Evolutionary conservation across 257 asterid species (phyloP).

Genomic region (Sherardia arvensis): DNA sequence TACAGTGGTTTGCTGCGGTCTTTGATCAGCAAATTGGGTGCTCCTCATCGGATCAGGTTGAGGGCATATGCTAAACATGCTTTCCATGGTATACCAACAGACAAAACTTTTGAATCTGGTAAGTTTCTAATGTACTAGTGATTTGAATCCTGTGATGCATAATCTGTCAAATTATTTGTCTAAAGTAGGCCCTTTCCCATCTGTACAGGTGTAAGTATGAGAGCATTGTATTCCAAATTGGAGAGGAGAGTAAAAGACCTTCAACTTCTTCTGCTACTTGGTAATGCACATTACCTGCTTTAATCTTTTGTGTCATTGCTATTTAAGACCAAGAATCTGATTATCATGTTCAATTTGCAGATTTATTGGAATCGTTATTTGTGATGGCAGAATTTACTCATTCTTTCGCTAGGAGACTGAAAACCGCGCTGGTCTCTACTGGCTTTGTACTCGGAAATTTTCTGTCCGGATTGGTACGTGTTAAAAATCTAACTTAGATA

Average conservation of each 20-base stretch:
- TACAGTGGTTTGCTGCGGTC: conserved; percentile 78
- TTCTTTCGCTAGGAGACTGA: conserved; percentile 6
- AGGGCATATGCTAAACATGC: conserved; percentile 74
- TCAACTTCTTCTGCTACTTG: conserved; percentile 45
- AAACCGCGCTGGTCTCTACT: conserved; percentile 10
- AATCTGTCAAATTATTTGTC: neutral
- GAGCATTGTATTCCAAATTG: conserved; percentile 23
- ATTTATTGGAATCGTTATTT: conserved; percentile 17
- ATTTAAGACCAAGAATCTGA: neutral
- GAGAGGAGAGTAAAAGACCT: conserved; percentile 40
- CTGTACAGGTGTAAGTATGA: conserved; percentile 34
- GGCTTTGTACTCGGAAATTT: conserved; percentile 9
- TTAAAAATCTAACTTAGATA: neutral
- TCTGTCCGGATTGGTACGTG: neutral
- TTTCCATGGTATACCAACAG: conserved; percentile 43
- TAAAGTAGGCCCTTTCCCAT: neutral
- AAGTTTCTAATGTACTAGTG: conserved; percentile 11
- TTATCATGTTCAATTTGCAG: conserved; percentile 8
- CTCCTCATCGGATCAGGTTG: conserved; percentile 59
- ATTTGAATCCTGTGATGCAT: neutral
- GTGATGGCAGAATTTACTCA: conserved; percentile 12
- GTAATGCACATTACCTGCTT: conserved; percentile 26
- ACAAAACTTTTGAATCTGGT: conserved; percentile 46
- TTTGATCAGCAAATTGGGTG: conserved; percentile 81
- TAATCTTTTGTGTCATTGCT: neutral